These are phyloP conservation scores for Penicillium goetzii DNA, from an alignment of 495 filamentous ascomycete genomes.

Conservation along the genomic window DNA sequence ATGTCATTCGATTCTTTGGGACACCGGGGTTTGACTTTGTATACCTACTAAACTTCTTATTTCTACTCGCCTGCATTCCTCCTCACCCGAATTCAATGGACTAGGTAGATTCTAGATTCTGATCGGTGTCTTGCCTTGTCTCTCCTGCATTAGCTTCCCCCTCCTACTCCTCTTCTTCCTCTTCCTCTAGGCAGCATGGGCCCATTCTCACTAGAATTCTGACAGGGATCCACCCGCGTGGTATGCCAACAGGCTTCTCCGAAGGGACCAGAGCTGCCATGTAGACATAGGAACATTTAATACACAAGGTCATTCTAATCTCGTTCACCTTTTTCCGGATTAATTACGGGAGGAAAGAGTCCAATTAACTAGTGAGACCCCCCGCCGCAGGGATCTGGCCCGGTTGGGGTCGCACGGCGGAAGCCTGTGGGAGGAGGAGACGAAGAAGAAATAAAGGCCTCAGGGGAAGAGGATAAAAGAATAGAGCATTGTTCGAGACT, in stretches of 20 bases:
- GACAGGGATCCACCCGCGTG: conserved; percentile 26
- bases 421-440: neutral
- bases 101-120: neutral
- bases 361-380: neutral
- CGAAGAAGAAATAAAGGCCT: conserved; percentile 3
- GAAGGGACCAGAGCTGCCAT: neutral
- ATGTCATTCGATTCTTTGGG: neutral
- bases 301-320: neutral
- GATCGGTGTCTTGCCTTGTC: neutral
- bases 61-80: neutral
- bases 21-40: neutral
- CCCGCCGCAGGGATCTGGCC: conserved; percentile 2
- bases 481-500: neutral
- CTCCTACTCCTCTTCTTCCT: neutral
- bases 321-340: neutral
- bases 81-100: neutral
- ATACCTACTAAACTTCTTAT: neutral
- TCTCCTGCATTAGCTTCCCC: neutral
- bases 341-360: neutral
- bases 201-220: conserved; percentile 22
- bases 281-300: neutral
- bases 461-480: conserved; percentile 7
- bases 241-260: neutral
- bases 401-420: conserved; percentile 15
- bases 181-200: conserved; percentile 18